These are phyloP conservation scores for Lepiota subincarnata DNA, from an alignment of 768 basidiomycete species.

Conservation along the genomic window DNA sequence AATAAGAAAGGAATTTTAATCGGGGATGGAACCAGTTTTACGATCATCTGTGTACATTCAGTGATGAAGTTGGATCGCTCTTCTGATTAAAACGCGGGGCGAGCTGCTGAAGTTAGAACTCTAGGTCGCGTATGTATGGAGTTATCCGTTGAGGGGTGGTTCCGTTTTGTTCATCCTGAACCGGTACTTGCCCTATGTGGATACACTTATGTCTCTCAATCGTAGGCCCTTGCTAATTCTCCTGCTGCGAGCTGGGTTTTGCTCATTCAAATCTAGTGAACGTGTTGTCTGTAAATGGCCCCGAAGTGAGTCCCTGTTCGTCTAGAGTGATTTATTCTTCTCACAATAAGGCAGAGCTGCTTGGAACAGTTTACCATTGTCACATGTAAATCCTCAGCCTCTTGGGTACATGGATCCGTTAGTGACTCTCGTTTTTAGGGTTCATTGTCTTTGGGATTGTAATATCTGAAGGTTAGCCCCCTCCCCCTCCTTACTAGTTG, in stretches of 20 bases:
- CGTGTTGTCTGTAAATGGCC: constrained; percentile 18
- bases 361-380: constrained; percentile 24
- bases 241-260: background rate
- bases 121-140: constrained; percentile 33
- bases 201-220: constrained; percentile 30
- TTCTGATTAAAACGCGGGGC: background rate
- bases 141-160: constrained; percentile 23
- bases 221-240: constrained; percentile 18
- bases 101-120: background rate
- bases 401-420: background rate
- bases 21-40: constrained; percentile 24
- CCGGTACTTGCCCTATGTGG: constrained; percentile 36
- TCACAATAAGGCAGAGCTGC: constrained; percentile 19
- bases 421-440: constrained; percentile 13
- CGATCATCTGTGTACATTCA: constrained; percentile 31
- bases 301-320: constrained; percentile 15
- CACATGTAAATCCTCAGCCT: constrained; percentile 23
- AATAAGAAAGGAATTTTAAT: background rate
- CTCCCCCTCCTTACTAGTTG: background rate
- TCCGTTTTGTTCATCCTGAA: constrained; percentile 34
- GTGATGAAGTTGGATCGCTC: constrained; percentile 25
- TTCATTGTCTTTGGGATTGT: constrained; percentile 34
- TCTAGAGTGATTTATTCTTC: background rate
- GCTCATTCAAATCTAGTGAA: background rate
- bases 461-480: constrained; percentile 30